Percentiles rank a stretch among this genome's conserved stretches.
These are phyloP conservation scores for Fusarium euwallaceae DNA, from an alignment of 2,329 filamentous ascomycete genomes.

Conservation along the genomic window DNA sequence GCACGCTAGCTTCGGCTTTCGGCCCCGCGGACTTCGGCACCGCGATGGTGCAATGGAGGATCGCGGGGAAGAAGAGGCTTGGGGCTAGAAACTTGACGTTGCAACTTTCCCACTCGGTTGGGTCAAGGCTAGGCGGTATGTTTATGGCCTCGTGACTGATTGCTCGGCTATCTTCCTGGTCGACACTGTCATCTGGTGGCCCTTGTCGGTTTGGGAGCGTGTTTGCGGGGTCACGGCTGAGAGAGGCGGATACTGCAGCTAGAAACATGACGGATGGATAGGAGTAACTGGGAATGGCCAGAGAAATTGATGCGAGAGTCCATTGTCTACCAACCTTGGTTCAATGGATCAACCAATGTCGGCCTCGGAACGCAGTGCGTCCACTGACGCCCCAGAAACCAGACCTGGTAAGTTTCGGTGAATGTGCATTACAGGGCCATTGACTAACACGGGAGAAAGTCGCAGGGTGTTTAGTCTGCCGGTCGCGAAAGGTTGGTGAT, in stretches of 20 bases:
- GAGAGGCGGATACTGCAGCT: not conserved
- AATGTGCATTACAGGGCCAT: not conserved
- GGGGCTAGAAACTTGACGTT: not conserved
- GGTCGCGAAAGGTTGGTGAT: constrained; percentile 1
- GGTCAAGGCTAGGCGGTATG: not conserved
- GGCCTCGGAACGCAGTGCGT: not conserved
- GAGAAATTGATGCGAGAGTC: not conserved
- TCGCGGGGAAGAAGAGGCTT: not conserved
- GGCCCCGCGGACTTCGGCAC: not conserved
- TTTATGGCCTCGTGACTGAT: not conserved
- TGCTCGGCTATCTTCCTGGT: not conserved
- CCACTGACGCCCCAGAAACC: not conserved
- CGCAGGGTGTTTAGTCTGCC: not conserved
- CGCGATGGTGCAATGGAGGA: not conserved
- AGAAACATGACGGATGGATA: not conserved
- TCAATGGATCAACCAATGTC: constrained; percentile 3
- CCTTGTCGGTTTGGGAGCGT: not conserved
- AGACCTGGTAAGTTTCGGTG: not conserved
- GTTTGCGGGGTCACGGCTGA: not conserved
- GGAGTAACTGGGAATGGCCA: not conserved
- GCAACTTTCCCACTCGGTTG: not conserved
- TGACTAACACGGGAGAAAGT: not conserved
- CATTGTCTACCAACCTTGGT: not conserved
- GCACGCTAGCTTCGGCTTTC: constrained; percentile 3
- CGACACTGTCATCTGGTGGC: not conserved